Percentiles rank a stretch among this genome's conserved stretches.
phyloP scores from a whole-genome alignment of 1,284 basidiomycete genomes.

The Rhodofomes roseus region DNA sequence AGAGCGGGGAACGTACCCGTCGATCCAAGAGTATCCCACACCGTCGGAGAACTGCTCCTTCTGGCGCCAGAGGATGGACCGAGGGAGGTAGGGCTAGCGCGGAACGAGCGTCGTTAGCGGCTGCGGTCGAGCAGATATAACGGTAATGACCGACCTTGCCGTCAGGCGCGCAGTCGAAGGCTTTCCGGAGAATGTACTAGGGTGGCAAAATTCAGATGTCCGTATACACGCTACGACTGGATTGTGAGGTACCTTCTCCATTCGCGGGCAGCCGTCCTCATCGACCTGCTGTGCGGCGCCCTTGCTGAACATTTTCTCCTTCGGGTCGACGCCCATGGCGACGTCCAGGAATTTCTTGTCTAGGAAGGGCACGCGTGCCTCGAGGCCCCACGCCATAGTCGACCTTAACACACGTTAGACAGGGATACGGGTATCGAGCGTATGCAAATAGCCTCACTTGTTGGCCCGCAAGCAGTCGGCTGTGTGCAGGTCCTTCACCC shows the following conservation, averaged over 20 bases:
- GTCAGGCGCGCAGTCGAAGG: conserved; percentile 88
- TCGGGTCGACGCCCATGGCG: conserved; percentile 88
- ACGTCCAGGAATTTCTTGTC: conserved; percentile 96
- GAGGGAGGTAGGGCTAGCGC: conserved; percentile 85
- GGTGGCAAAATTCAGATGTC: not conserved
- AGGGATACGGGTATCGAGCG: not conserved
- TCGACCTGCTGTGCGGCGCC: conserved; percentile 76
- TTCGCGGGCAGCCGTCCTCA: conserved; percentile 80
- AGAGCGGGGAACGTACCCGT: conserved; percentile 58
- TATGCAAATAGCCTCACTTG: conserved; percentile 56
- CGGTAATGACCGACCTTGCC: conserved; percentile 55
- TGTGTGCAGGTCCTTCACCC: conserved; percentile 98
- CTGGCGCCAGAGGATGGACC: conserved; percentile 96
- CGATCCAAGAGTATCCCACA: conserved; percentile 99
- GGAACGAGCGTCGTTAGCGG: not conserved
- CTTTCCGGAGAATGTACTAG: conserved; percentile 95
- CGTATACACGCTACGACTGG: not conserved
- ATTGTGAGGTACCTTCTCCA: conserved; percentile 77
- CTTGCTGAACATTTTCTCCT: conserved; percentile 90
- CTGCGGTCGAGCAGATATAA: not conserved
- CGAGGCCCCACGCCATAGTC: conserved; percentile 99
- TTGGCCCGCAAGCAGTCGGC: conserved; percentile 98
- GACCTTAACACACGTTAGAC: too few species aligned
- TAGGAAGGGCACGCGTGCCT: conserved; percentile 98
- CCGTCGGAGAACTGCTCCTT: conserved; percentile 99